Base-by-base conservation (phyloP, 1,284 basidiomycete genomes). In the Trametes pubescens region DNA sequence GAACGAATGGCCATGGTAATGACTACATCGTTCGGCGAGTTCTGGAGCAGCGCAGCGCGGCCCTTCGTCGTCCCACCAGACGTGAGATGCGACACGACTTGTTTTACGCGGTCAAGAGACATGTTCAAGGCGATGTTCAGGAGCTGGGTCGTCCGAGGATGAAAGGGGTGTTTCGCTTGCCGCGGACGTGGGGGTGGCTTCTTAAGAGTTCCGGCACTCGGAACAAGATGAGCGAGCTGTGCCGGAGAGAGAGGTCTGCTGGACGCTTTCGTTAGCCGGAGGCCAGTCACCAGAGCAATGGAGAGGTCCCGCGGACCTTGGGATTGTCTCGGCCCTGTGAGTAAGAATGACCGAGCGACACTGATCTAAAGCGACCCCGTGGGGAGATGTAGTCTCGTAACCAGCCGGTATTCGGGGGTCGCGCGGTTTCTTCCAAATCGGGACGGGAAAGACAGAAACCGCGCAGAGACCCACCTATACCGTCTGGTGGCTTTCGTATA, bases 1-100 rank as follows among this genome's bases (percentile, higher is more conserved):
- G 90, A 91, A 24, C 92, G 86, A 69, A 90, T 86, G 61, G 92
- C 90, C 80, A 91, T 84, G 2, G 90, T 93, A 67, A 94, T 87
- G 72, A 94, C 92, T 10, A 94, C 88, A 81, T 93, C 91, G 67
- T 92, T 85, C 4, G 86, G 84, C 56, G 76, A 81, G 75, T 91
- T 88, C 43, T 76, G 77, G 65, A 86, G 79, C 51, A 92, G 78
- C 18, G 81, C 79, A 35, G 79, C 76, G 6, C 84, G 73, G 24
- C 84, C 84, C 51, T 71, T 76, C 7, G 76, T 72, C 3, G 82
- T 69, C n/a, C n/a, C n/a, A 1, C 69, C 71, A 8, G 78, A 74
- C 22, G 80, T 73, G 59, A 91, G 76, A 69, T 91, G 90, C 56
- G 86, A 84, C 48, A 86, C 84, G 46, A 92, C 78, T 73, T 91